phyloP scores from a whole-genome alignment of 306 rosid genomes.

The Vigna radiata region DNA sequence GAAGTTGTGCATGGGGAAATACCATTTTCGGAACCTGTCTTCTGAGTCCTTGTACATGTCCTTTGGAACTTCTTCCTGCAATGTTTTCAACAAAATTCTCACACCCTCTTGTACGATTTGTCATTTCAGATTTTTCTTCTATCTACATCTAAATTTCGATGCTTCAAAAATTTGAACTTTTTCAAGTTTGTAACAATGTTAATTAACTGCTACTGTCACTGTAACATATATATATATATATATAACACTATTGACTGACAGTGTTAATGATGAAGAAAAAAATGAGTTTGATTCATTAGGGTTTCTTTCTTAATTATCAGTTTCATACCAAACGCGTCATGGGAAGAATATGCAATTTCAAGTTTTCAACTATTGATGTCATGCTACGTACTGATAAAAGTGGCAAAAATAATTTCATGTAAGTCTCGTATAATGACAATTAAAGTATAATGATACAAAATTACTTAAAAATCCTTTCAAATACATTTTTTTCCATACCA shows the following conservation, averaged over 20 bases:
- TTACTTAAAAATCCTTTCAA: too few species aligned
- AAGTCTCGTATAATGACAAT: too few species aligned
- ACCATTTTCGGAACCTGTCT: slow-evolving; percentile 72
- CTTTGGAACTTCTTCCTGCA: slow-evolving; percentile 74
- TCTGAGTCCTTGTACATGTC: slow-evolving; percentile 75
- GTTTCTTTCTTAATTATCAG: not conserved
- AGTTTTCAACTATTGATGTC: not conserved
- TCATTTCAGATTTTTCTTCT: too few species aligned
- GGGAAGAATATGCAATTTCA: not conserved
- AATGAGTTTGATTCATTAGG: not conserved
- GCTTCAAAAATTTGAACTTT: too few species aligned
- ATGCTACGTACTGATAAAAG: not conserved
- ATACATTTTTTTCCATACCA: too few species aligned
- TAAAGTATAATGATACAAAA: too few species aligned
- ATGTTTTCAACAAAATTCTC: not conserved
- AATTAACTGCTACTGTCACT: too few species aligned
- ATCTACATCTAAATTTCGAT: too few species aligned
- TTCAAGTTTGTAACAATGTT: too few species aligned
- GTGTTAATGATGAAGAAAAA: not conserved
- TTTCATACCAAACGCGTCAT: not conserved
- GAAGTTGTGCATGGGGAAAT: slow-evolving; percentile 65
- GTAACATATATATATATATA: too few species aligned
- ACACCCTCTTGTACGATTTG: not conserved
- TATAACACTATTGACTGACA: too few species aligned
- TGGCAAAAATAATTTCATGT: too few species aligned